Percentiles rank a stretch among this genome's conserved stretches.
Evolutionary conservation across 176 grass and related monocot genomes (phyloP).

Genomic region (Poa pratensis): DNA sequence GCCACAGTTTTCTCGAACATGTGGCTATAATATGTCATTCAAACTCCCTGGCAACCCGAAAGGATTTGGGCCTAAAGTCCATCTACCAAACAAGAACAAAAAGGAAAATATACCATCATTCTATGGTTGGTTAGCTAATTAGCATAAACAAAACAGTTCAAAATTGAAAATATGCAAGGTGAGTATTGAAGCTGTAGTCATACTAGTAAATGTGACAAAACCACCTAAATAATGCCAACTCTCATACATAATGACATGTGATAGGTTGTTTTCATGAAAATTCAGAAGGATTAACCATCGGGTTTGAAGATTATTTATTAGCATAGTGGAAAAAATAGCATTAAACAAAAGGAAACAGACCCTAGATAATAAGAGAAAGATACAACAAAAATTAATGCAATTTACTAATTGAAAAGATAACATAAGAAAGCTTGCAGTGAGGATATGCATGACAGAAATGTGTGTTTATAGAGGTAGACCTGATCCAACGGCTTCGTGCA

Average conservation of each 20-base stretch:
- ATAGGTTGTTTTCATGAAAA: neutral
- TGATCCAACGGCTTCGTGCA: constrained; percentile 7
- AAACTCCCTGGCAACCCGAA: neutral
- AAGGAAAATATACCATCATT: neutral
- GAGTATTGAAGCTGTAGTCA: neutral
- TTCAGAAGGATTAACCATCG: neutral
- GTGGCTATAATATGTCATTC: neutral
- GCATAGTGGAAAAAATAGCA: neutral
- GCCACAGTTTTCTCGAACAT: neutral
- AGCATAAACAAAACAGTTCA: neutral
- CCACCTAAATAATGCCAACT: neutral
- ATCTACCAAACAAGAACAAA: neutral
- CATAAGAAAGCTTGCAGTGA: neutral
- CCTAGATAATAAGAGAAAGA: neutral
- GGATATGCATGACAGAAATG: neutral
- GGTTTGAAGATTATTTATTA: neutral
- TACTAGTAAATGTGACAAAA: neutral
- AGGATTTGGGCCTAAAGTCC: neutral
- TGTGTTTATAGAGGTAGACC: constrained; percentile 7
- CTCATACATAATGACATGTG: neutral
- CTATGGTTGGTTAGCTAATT: neutral
- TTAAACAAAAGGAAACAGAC: neutral
- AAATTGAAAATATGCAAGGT: neutral
- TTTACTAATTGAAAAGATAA: neutral
- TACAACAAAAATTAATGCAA: neutral